Evolutionary conservation across 78 protist species (phyloP), one percentile per base, ranked within the genome.

Genomic region (Emiliania huxleyi): DNA sequence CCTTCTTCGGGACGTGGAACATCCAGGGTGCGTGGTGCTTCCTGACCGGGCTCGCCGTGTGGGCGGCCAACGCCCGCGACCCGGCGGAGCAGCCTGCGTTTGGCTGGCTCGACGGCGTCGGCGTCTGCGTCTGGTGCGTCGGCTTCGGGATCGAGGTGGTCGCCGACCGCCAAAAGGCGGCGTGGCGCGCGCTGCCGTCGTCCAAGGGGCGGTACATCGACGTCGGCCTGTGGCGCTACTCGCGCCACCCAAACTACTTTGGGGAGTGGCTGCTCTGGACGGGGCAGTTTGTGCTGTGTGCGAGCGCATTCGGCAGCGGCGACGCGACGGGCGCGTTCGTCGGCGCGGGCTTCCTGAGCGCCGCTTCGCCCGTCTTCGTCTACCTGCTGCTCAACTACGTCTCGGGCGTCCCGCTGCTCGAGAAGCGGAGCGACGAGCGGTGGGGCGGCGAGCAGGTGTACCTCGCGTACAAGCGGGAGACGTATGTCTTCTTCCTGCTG

Each of bases 181-280:
- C n/a, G n/a, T n/a, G n/a, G n/a, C n/a, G n/a, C n/a, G n/a, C n/a
- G n/a, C n/a, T n/a, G n/a, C n/a, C n/a, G n/a, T n/a, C n/a, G n/a
- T n/a, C n/a, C n/a, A n/a, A n/a, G n/a, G n/a, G n/a, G n/a, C n/a
- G n/a, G n/a, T n/a, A n/a, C n/a, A n/a, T n/a, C n/a, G n/a, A n/a
- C n/a, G n/a, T n/a, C n/a, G 94, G 94, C 40, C 44, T 84, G 38
- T 92, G 90, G 90, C 42, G 69, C 23, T 56, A 56, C 46, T 92
- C 94, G 85, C 90, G 94, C 25, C 94, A 92, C 45, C 94, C 94
- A 0, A 92, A 92, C 77, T 62, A 92, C 91, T 84, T 83, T 8
- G 90, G 90, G 62, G 94, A 92, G 84, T 0, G 2, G 62, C n/a
- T 84, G n/a, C 84, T 26, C 55, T 92, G 94, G 94, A 2, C 22